Conservation (phyloP, 1,284 basidiomycete genomes). For the Ganoderma sp. region DNA sequence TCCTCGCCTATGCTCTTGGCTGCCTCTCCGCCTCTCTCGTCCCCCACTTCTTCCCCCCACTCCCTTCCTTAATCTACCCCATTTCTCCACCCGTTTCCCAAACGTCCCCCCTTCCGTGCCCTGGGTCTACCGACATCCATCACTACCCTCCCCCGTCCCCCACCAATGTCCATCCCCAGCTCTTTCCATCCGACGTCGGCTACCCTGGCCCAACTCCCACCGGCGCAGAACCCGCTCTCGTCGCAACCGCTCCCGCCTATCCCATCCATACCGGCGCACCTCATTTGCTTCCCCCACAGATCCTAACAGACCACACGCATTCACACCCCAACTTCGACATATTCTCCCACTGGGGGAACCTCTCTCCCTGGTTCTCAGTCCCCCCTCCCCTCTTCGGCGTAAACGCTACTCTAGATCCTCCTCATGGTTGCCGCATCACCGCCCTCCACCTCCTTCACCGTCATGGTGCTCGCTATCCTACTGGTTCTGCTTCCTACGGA, state of each 20-base stretch:
- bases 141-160: constrained; percentile 72
- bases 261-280: constrained; percentile 76
- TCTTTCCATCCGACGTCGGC: constrained; percentile 80
- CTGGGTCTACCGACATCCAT: constrained; percentile 70
- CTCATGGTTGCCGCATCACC: constrained; percentile 71
- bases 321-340: constrained; percentile 56
- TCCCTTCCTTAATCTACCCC: not conserved
- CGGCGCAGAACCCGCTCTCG: constrained; percentile 81
- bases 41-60: constrained; percentile 13
- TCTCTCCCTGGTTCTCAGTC: constrained; percentile 86
- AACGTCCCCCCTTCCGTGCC: constrained; percentile 50
- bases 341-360: constrained; percentile 81
- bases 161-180: constrained; percentile 68
- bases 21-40: constrained; percentile 12
- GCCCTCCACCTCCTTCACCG: constrained; percentile 81
- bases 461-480: constrained; percentile 83
- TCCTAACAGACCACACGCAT: constrained; percentile 28
- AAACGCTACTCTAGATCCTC: constrained; percentile 70
- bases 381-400: constrained; percentile 70
- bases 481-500: constrained; percentile 58
- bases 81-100: constrained; percentile 42
- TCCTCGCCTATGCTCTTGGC: constrained; percentile 11
- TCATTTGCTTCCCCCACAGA: constrained; percentile 63
- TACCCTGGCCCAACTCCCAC: constrained; percentile 85
- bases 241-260: constrained; percentile 78